phyloP scores from a whole-genome alignment of 2,329 filamentous ascomycete species.

The Beauveria sp. region DNA sequence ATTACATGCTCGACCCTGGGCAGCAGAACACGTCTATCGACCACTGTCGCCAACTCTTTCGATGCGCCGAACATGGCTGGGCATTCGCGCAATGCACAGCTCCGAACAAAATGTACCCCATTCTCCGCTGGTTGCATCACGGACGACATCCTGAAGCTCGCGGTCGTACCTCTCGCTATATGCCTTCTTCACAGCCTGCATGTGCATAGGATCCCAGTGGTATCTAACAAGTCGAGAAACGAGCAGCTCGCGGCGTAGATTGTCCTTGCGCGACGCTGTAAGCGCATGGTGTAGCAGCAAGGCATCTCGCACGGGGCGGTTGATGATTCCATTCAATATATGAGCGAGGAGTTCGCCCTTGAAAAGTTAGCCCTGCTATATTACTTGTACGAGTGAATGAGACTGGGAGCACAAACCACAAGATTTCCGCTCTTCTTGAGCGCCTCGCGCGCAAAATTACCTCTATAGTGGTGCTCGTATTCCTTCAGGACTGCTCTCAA shows the following conservation, averaged over 20 bases:
- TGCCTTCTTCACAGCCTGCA: constrained; percentile 70
- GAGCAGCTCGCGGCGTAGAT: constrained; percentile 73
- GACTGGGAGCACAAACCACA: constrained; percentile 58
- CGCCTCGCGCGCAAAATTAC: constrained; percentile 83
- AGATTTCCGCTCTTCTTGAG: constrained; percentile 85
- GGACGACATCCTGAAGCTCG: constrained; percentile 69
- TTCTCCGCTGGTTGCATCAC: constrained; percentile 66
- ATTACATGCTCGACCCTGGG: not conserved
- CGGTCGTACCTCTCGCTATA: constrained; percentile 71
- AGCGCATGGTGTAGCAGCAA: constrained; percentile 87
- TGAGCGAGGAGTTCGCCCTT: constrained; percentile 92
- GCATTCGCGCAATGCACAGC: constrained; percentile 56
- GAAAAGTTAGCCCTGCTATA: not conserved
- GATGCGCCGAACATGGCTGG: constrained; percentile 48
- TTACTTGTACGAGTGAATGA: constrained; percentile 7
- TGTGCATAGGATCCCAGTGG: constrained; percentile 84
- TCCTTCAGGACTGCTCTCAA: constrained; percentile 68
- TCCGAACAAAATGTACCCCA: constrained; percentile 71
- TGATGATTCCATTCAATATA: constrained; percentile 93
- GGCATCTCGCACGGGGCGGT: constrained; percentile 87
- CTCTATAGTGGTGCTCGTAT: constrained; percentile 65
- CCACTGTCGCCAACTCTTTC: constrained; percentile 25
- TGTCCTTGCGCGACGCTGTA: constrained; percentile 61
- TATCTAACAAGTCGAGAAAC: constrained; percentile 81
- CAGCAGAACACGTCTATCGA: not conserved